A percentile compares a stretch with the other conserved stretches of the same genome.
phyloP scores from a whole-genome alignment of 2,329 filamentous ascomycete genomes.

The Ramularia endophylla region DNA sequence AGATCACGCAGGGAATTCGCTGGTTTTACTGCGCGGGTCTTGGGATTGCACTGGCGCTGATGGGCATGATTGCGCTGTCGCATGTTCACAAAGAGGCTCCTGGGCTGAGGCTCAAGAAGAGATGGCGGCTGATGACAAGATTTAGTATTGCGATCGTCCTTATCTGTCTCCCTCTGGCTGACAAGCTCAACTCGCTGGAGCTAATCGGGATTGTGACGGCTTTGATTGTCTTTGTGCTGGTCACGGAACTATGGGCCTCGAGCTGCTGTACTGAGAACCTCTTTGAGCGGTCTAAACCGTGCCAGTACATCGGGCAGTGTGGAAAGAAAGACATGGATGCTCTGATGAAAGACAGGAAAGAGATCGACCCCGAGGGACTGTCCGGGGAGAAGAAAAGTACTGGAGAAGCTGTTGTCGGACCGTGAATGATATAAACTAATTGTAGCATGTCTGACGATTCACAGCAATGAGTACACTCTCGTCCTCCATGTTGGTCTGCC shows the following conservation, averaged over 20 bases:
- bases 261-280: slow-evolving; percentile 17
- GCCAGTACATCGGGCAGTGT: slow-evolving; percentile 27
- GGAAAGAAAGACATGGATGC: slow-evolving; percentile 35
- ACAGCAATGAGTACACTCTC: too few relatives aligned
- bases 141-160: slow-evolving; percentile 46
- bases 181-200: slow-evolving; percentile 32
- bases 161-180: slow-evolving; percentile 48
- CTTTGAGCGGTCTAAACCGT: slow-evolving; percentile 13
- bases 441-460: too few relatives aligned
- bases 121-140: slow-evolving; percentile 48
- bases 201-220: slow-evolving; percentile 36
- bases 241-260: slow-evolving; percentile 30
- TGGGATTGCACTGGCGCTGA: slow-evolving; percentile 49
- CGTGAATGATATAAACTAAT: slow-evolving; percentile 2
- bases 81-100: slow-evolving; percentile 52
- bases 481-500: too few relatives aligned
- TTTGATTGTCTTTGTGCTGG: slow-evolving; percentile 31
- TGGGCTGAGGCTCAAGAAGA: slow-evolving; percentile 46
- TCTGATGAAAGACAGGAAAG: slow-evolving; percentile 14
- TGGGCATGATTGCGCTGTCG: slow-evolving; percentile 49
- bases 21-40: slow-evolving; percentile 62
- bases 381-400: slow-evolving; percentile 12
- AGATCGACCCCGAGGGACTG: slow-evolving; percentile 16
- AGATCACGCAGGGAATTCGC: slow-evolving; percentile 50
- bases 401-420: slow-evolving; percentile 13